Conservation (phyloP, 2,329 filamentous ascomycete genomes). For the Beauveria pseudobassiana region DNA sequence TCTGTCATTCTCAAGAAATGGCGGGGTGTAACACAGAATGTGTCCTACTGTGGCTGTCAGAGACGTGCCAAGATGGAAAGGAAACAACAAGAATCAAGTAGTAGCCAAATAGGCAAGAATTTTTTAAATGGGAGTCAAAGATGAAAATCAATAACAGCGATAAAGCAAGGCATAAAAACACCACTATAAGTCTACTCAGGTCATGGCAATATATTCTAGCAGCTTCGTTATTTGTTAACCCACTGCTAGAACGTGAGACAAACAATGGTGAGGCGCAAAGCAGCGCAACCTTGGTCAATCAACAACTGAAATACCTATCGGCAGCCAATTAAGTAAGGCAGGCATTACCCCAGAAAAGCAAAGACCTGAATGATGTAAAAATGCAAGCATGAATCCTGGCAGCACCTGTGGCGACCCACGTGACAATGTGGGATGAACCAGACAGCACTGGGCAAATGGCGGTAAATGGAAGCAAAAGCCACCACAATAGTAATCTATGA, state of each 20-base stretch:
- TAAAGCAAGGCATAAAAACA: no score
- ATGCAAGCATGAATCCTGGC: background rate
- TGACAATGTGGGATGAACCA: slow-evolving; percentile 1
- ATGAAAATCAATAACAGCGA: no score
- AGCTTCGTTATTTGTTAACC: no score
- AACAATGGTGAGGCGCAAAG: background rate
- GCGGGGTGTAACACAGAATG: background rate
- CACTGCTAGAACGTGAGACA: background rate
- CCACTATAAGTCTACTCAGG: no score
- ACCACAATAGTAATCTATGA: slow-evolving; percentile 1
- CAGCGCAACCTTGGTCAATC: background rate
- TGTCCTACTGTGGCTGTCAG: no score
- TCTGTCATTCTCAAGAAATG: background rate
- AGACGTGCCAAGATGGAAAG: no score
- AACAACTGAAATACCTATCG: background rate
- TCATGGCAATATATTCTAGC: no score
- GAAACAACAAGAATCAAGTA: no score
- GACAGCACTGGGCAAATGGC: slow-evolving; percentile 3
- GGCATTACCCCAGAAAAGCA: background rate
- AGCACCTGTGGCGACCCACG: slow-evolving; percentile 6
- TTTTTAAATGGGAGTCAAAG: no score
- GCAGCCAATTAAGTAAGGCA: background rate
- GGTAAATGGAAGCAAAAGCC: background rate
- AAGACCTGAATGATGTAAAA: background rate
- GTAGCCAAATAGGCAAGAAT: no score